Evolutionary conservation across 768 basidiomycete genomes (phyloP).

Genomic region (Cystofilobasidium capitatum): DNA sequence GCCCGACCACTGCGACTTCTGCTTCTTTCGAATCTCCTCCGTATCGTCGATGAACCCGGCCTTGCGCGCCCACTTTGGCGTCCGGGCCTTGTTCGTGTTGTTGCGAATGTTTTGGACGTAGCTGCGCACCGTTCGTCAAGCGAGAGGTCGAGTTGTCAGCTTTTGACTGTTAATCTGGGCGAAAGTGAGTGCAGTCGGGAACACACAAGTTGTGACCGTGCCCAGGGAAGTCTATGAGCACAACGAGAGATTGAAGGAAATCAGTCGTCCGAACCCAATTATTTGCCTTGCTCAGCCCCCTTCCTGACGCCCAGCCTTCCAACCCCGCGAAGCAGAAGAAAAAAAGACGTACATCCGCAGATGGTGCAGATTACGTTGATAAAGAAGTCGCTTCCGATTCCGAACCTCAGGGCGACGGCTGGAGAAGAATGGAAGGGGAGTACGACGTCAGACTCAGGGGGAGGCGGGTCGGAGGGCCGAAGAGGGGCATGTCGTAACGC

Average conservation of each 20-base stretch:
- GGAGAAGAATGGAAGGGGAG: neutral
- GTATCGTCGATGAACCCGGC: conserved; percentile 79
- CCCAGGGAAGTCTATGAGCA: conserved; percentile 43
- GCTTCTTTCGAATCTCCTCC: conserved; percentile 65
- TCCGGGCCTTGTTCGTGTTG: conserved; percentile 80
- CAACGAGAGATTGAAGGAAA: neutral
- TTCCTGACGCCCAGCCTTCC: too few relatives aligned
- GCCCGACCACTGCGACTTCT: conserved; percentile 74
- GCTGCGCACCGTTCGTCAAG: conserved; percentile 28
- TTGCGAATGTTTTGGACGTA: conserved; percentile 75
- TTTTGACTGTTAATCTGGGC: too few relatives aligned
- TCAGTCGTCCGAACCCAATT: too few relatives aligned
- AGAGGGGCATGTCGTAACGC: conserved; percentile 30
- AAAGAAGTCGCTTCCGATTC: conserved; percentile 83
- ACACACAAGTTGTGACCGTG: conserved; percentile 63
- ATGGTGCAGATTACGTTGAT: conserved; percentile 80
- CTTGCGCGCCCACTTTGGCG: conserved; percentile 84
- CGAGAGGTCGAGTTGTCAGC: too few relatives aligned
- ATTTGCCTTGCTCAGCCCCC: too few relatives aligned
- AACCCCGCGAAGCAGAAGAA: neutral
- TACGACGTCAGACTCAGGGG: neutral
- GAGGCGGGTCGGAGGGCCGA: neutral
- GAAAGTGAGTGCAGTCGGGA: neutral
- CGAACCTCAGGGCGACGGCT: conserved; percentile 92
- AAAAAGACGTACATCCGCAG: conserved; percentile 56